phyloP scores from a whole-genome alignment of 257 asterid genomes.

The Fraxinus quadrangulata region DNA sequence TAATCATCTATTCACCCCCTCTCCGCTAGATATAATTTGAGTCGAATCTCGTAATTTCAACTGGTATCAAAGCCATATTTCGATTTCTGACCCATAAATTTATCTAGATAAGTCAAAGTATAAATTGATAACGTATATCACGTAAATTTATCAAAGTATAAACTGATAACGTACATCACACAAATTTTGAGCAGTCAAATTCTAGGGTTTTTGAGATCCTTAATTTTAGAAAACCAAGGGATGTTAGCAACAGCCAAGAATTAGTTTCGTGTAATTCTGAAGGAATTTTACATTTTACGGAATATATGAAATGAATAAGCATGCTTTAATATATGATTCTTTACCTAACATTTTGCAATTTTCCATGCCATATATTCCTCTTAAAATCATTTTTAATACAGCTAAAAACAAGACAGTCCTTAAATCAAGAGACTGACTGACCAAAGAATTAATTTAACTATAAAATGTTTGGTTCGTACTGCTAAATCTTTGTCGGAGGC shows the following conservation, averaged over 20 bases:
- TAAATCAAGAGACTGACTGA: constrained; percentile 34
- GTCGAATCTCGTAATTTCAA: no score
- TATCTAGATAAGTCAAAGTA: no score
- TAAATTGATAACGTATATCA: no score
- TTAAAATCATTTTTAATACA: constrained; percentile 14
- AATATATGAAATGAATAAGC: neutral
- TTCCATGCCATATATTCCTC: constrained; percentile 28
- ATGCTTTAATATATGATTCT: constrained; percentile 16
- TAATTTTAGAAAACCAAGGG: constrained; percentile 24
- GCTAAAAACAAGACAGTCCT: constrained; percentile 33
- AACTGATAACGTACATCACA: neutral
- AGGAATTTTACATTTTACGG: neutral
- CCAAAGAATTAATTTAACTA: neutral
- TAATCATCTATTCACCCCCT: no score
- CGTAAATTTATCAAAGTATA: no score
- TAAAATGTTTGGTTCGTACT: constrained; percentile 40
- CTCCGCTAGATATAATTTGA: no score
- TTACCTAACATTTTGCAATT: constrained; percentile 7
- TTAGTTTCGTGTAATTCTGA: neutral
- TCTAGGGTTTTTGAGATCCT: constrained; percentile 29
- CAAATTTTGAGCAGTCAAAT: constrained; percentile 23
- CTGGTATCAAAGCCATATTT: no score
- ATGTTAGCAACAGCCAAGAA: constrained; percentile 25
- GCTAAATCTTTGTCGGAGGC: constrained; percentile 51
- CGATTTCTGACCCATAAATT: no score